These are phyloP conservation scores for Nemania sp. DNA, from an alignment of 2,329 filamentous ascomycete species.

Conservation along the genomic window DNA sequence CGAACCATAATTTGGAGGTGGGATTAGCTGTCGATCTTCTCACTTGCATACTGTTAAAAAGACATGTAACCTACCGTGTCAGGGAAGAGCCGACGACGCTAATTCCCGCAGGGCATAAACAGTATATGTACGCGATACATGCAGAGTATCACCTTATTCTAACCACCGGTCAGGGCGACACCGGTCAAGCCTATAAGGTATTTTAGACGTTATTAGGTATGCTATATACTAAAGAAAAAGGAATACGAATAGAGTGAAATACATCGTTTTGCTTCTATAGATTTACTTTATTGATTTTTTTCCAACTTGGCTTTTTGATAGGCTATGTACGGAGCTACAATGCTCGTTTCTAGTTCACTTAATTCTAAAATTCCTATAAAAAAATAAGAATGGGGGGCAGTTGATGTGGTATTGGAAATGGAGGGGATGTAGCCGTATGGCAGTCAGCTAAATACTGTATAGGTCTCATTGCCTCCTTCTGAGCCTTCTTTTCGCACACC, in stretches of 20 bases:
- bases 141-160: background rate
- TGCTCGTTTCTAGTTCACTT: background rate
- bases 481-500: too few species aligned
- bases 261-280: background rate
- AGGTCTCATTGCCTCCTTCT: too few species aligned
- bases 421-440: too few species aligned
- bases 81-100: too few species aligned
- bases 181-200: background rate
- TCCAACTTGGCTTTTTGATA: background rate
- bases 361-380: too few species aligned
- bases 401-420: too few species aligned
- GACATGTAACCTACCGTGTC: too few species aligned
- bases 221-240: background rate
- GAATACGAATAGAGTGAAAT: background rate
- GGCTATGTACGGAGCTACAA: background rate
- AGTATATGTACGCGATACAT: too few species aligned
- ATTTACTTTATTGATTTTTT: too few species aligned
- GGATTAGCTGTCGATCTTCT: slow-evolving; percentile 1
- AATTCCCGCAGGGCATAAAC: too few species aligned
- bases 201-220: background rate
- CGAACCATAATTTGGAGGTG: background rate
- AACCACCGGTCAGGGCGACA: background rate
- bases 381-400: too few species aligned
- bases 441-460: too few species aligned
- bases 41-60: background rate